Base-by-base conservation (phyloP, 768 basidiomycete genomes). In the Xanthoconium stramineum region DNA sequence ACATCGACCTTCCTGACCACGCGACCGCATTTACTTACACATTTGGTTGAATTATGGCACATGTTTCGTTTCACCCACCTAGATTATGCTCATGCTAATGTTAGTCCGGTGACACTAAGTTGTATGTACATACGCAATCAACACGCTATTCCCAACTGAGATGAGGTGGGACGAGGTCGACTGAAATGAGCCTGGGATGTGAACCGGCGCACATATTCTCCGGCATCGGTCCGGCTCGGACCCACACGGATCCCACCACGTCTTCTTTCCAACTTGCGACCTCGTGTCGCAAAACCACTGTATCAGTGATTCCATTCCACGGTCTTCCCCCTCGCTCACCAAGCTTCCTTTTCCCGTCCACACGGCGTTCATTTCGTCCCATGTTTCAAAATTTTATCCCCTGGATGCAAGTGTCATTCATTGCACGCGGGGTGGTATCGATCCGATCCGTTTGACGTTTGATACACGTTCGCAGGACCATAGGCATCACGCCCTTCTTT, bases 11-110 rank as follows among this genome's bases (percentile, higher is more conserved):
- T 39, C 24, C 24, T 24, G 24, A 24, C 24, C 24, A 24, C 24
- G 24, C 4, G 24, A 24, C 24, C 24, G 24, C 24, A 24, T 42
- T 32, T 47, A n/a, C n/a, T 48, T 37, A 12, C 12, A 47, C 37
- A 35, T 54, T 46, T 32, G 15, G 33, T 46, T 28, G 32, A 45
- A 33, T 46, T 0, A 13, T 20, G 52, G 9, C 19, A 19, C 49
- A 40, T 19, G 32, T 40, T 14, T 54, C 47, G 6, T 29, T 28
- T 24, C 12, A 29, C 19, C 38, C 33, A 51, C 42, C 10, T 61
- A 61, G n/a, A 51, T 38, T 60, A 55, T 17, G 13, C 49, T 33
- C 35, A 4, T 44, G 36, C 29, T 48, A 37, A 51, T 53, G 17
- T 24, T 55, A 50, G 28, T 50, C 30, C 28, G 46, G 49, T 15